Evolutionary conservation across 139 green algal genomes (phyloP), one percentile per base, ranked within the genome.

Genomic region (Mesostigma viride): DNA sequence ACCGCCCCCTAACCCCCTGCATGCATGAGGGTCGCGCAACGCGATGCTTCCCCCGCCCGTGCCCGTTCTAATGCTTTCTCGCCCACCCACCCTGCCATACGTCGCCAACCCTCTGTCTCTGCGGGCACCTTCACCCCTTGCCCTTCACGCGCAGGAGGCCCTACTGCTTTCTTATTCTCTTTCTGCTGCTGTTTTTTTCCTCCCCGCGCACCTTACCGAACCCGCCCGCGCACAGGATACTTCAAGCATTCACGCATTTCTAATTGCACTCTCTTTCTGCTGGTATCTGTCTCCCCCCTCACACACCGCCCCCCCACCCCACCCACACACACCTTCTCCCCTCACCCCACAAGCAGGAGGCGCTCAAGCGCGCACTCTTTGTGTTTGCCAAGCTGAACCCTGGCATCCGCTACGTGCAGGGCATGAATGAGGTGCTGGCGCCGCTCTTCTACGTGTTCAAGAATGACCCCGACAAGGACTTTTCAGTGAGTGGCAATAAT

Each of bases 371-470:
- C 1, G 81, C 79, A 14, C 80, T 98, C n/a, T 96, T 97, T 69
- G 78, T 98, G 26, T 98, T 87, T 70, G 90, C 91, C 44, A 98
- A 98, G 78, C 84, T 97, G 36, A 98, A 98, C 80, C 90, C 91
- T 0, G 91, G 91, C 24, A 76, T 97, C 44, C 64, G 76, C 0
- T 97, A 97, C 76, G 91, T 97, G 58, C 91, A 96, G 66, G 91
- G 91, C 77, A 97, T 97, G 91, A 97, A 97, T 77, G 91, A 97
- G 80, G 81, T 97, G 65, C 83, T 90, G 3, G 91, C 91, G 1
- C 87, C 88, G 4, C 69, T 97, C 14, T 94, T 95, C 70, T 95
- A 89, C 71, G 60, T 92, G 0, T 94, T 95, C 35, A 20, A 11
- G 3, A 74, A 60, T 30, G 71, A 74, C 31, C 53, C 71, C 31